phyloP scores from a whole-genome alignment of 2,329 filamentous ascomycete genomes.

The Claviceps spartinae region DNA sequence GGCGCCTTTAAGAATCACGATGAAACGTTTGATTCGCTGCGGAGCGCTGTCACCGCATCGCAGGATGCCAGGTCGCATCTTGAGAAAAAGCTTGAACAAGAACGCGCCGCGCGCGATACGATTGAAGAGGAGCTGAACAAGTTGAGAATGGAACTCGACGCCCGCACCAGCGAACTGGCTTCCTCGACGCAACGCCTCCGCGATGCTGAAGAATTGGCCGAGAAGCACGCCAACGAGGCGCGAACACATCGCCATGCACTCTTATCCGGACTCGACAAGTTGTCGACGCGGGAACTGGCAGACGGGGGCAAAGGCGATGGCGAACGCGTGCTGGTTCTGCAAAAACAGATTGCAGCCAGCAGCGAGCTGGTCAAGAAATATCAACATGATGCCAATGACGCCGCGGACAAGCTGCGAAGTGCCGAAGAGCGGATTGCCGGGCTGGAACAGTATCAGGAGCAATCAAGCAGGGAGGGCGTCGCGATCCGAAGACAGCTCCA shows the following conservation, averaged over 20 bases:
- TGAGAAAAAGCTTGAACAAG: conserved; percentile 72
- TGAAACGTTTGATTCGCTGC: conserved; percentile 59
- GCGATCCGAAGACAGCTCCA: conserved; percentile 84
- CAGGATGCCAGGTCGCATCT: conserved; percentile 62
- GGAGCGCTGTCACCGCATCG: conserved; percentile 66
- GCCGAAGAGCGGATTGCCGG: conserved; percentile 96
- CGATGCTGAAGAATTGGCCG: conserved; percentile 78
- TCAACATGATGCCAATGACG: conserved; percentile 73
- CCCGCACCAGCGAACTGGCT: conserved; percentile 64
- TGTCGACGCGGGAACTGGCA: conserved; percentile 40
- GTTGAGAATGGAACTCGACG: conserved; percentile 72
- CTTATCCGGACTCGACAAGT: conserved; percentile 66
- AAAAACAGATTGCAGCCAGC: conserved; percentile 65
- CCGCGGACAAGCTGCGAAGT: conserved; percentile 76
- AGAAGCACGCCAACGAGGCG: conserved; percentile 79
- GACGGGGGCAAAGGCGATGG: conserved; percentile 35
- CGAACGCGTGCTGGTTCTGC: conserved; percentile 59
- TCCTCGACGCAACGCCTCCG: conserved; percentile 58
- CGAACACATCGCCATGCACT: conserved; percentile 73
- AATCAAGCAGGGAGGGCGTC: conserved; percentile 85
- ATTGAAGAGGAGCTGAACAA: conserved; percentile 63
- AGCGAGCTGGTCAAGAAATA: conserved; percentile 76
- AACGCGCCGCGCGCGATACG: conserved; percentile 61
- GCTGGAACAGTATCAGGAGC: conserved; percentile 92
- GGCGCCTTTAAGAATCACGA: conserved; percentile 56